Conservation (phyloP, 345 rosid species). For the Jatropha curcas region DNA sequence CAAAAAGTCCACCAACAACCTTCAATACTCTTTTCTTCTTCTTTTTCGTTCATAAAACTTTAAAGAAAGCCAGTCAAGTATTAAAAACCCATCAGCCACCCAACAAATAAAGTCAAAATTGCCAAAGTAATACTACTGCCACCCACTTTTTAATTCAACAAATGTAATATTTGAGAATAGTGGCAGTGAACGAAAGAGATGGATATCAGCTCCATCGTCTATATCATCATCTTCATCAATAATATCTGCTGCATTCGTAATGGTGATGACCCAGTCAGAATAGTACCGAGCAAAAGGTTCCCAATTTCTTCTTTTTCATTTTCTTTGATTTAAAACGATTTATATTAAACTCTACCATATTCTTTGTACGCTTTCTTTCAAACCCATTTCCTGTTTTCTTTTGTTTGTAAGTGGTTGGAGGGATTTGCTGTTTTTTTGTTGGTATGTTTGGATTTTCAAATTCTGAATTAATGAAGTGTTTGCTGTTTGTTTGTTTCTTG, state of each 20-base stretch:
- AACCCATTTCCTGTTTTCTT: not conserved
- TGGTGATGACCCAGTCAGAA: constrained; percentile 2
- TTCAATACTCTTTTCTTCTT: too few species aligned
- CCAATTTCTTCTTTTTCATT: not conserved
- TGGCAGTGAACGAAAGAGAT: not conserved
- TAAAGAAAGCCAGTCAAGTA: too few species aligned
- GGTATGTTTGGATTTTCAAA: not conserved
- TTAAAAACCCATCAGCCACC: too few species aligned
- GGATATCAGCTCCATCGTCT: not conserved
- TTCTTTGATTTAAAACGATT: too few species aligned
- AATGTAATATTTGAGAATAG: not conserved
- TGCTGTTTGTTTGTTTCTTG: constrained; percentile 1
- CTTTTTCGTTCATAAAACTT: too few species aligned
- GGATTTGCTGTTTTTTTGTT: not conserved
- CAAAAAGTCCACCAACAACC: too few species aligned
- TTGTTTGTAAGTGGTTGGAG: not conserved
- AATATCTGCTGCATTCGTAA: not conserved
- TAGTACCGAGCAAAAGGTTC: not conserved
- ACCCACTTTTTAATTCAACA: not conserved
- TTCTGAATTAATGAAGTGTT: not conserved
- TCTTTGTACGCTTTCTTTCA: not conserved
- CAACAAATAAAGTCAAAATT: too few species aligned
- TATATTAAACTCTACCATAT: not conserved
- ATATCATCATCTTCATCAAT: not conserved
- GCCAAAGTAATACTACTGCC: too few species aligned